These are phyloP conservation scores for Candida sonorensis DNA, from an alignment of 805 yeast species.

Conservation along the genomic window DNA sequence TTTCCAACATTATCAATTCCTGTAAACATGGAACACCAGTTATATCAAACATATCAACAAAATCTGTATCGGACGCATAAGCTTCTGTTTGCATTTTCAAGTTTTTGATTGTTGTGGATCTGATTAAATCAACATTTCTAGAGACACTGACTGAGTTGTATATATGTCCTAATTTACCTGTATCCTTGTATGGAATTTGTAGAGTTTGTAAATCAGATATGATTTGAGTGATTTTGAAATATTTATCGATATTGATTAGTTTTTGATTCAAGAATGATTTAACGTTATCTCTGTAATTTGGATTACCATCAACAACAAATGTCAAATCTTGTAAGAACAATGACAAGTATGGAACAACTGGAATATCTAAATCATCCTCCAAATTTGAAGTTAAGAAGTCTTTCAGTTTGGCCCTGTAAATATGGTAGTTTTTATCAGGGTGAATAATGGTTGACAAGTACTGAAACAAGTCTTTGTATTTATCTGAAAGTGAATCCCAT, in stretches of 20 bases:
- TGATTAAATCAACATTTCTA: constrained; percentile 18
- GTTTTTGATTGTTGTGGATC: constrained; percentile 25
- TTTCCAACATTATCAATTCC: constrained; percentile 57
- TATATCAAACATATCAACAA: constrained; percentile 32
- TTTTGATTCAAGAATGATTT: constrained; percentile 46
- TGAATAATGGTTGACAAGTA: constrained; percentile 63
- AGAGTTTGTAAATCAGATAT: constrained; percentile 61
- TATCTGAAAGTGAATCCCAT: constrained; percentile 53
- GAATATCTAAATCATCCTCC: constrained; percentile 38
- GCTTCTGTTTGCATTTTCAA: constrained; percentile 12
- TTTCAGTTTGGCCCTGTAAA: constrained; percentile 57
- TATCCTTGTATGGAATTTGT: constrained; percentile 50
- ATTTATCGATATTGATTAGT: constrained; percentile 69
- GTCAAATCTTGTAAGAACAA: constrained; percentile 73
- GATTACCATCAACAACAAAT: constrained; percentile 77
- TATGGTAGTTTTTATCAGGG: constrained; percentile 66
- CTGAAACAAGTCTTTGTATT: constrained; percentile 55
- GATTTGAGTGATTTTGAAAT: constrained; percentile 57
- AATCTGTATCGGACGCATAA: constrained; percentile 10
- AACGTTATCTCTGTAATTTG: constrained; percentile 53
- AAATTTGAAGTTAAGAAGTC: constrained; percentile 45
- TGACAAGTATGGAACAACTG: constrained; percentile 72
- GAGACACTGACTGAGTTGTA: constrained; percentile 15
- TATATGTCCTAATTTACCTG: constrained; percentile 23
- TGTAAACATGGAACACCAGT: constrained; percentile 36